Percentiles rank a stretch among this genome's conserved stretches.
Evolutionary conservation across 345 rosid species (phyloP).

Genomic region (Eutrema heterophyllum): DNA sequence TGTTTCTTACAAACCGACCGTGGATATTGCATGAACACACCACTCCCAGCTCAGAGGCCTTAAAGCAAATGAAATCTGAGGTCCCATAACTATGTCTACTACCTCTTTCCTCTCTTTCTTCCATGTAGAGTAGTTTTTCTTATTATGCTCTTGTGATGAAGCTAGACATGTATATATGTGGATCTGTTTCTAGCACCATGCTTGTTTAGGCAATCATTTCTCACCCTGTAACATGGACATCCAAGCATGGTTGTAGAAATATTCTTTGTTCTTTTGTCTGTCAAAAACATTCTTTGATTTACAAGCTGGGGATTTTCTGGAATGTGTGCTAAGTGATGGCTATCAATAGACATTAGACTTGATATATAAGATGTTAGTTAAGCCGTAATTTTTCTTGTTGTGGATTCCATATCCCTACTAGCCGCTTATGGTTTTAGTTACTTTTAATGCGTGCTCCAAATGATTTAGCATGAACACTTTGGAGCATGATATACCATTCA

Average conservation of each 20-base stretch:
- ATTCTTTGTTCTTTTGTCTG: background rate
- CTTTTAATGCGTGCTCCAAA: background rate
- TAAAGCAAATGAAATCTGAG: constrained; percentile 1
- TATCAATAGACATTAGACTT: background rate
- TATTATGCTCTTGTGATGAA: background rate
- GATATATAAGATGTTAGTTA: background rate
- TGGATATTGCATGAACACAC: constrained; percentile 28
- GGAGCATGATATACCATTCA: background rate
- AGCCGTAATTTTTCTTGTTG: background rate
- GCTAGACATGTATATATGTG: background rate
- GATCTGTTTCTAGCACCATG: background rate
- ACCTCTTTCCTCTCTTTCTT: background rate
- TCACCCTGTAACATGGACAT: too few species aligned
- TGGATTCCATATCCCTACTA: background rate
- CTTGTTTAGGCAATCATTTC: too few species aligned
- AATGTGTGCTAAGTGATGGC: background rate
- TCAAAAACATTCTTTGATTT: background rate
- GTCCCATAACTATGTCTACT: constrained; percentile 10
- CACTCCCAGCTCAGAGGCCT: constrained; percentile 15
- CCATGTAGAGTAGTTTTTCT: background rate
- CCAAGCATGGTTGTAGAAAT: too few species aligned
- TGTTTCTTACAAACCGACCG: constrained; percentile 5
- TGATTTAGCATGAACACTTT: background rate
- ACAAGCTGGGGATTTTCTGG: background rate
- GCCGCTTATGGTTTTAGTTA: background rate